Percentiles rank a stretch among this genome's conserved stretches.
Conservation (phyloP, 2,329 filamentous ascomycete genomes). For the Penicillium sp. region DNA sequence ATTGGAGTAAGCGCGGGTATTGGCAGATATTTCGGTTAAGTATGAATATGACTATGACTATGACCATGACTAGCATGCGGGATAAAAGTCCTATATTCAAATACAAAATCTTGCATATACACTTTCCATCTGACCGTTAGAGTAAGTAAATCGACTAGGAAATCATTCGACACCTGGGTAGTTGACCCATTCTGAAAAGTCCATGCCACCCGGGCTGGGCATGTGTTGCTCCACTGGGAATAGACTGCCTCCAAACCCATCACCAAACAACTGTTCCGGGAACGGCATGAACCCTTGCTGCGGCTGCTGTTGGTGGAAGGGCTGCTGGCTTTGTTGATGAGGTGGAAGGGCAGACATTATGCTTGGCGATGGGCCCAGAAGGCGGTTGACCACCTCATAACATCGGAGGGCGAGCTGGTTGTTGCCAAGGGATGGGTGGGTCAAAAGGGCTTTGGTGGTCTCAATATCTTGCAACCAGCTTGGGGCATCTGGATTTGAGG, state of each 20-base stretch:
- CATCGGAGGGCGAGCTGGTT: slow-evolving; percentile 50
- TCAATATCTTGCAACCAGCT: slow-evolving; percentile 49
- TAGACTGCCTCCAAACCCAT: slow-evolving; percentile 42
- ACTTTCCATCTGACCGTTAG: slow-evolving; percentile 10
- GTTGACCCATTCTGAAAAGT: slow-evolving; percentile 51
- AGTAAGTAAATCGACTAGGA: neutral
- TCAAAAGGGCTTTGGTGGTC: slow-evolving; percentile 48
- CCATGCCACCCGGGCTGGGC: slow-evolving; percentile 40
- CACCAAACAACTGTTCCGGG: slow-evolving; percentile 45
- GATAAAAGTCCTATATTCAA: slow-evolving; percentile 3
- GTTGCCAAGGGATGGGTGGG: slow-evolving; percentile 45
- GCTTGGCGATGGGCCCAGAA: slow-evolving; percentile 41
- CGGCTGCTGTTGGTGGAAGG: slow-evolving; percentile 21
- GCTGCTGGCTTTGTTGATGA: slow-evolving; percentile 18
- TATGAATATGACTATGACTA: no score
- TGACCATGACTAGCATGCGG: neutral
- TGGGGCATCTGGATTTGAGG: slow-evolving; percentile 44
- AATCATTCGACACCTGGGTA: slow-evolving; percentile 37
- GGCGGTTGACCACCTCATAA: slow-evolving; percentile 47
- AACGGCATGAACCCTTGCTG: slow-evolving; percentile 46
- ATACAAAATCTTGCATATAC: slow-evolving; percentile 5
- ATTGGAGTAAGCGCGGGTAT: slow-evolving; percentile 11
- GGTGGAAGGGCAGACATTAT: slow-evolving; percentile 16
- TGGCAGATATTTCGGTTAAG: neutral
- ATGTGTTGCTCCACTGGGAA: slow-evolving; percentile 44